A percentile compares a stretch with the other conserved stretches of the same genome.
Evolutionary conservation across 306 rosid genomes (phyloP).

Genomic region (Amphicarpaea edgeworthii): DNA sequence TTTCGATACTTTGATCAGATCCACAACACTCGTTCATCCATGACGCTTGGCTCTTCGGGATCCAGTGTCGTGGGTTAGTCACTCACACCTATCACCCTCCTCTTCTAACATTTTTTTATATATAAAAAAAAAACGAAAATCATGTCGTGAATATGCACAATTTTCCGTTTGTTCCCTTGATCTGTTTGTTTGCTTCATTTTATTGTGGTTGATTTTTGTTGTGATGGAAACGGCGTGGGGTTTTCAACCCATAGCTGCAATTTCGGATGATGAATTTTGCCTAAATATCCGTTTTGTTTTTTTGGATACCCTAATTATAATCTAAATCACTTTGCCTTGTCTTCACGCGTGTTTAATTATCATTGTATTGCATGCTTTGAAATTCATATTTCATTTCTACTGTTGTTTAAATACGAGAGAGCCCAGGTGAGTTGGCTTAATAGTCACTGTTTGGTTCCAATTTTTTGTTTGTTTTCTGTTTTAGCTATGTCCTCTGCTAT

Average conservation of each 20-base stretch:
- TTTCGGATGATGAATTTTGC: not conserved
- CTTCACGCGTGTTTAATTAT: not conserved
- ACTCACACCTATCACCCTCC: not conserved
- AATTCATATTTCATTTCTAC: conserved; percentile 5
- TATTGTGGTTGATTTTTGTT: not conserved
- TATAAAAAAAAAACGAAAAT: not conserved
- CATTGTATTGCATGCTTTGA: not conserved
- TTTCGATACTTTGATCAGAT: conserved; percentile 66
- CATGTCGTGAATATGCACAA: not conserved
- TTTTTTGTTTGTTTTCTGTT: not conserved
- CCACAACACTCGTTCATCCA: conserved; percentile 60
- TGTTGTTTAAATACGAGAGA: not conserved
- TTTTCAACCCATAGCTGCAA: not conserved
- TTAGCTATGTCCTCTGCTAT: not conserved
- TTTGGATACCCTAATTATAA: not conserved
- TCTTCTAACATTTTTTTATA: too few relatives aligned
- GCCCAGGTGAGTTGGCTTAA: not conserved
- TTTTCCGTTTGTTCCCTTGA: conserved; percentile 23
- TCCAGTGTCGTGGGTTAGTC: conserved; percentile 95
- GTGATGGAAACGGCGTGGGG: not conserved
- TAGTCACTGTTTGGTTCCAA: not conserved
- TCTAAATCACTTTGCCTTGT: not conserved
- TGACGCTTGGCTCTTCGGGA: conserved; percentile 98
- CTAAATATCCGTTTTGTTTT: not conserved
- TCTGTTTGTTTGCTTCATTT: not conserved